Percentiles rank a stretch among this genome's conserved stretches.
Conservation (phyloP, 257 asterid genomes). For the Ligustrum vulgare region DNA sequence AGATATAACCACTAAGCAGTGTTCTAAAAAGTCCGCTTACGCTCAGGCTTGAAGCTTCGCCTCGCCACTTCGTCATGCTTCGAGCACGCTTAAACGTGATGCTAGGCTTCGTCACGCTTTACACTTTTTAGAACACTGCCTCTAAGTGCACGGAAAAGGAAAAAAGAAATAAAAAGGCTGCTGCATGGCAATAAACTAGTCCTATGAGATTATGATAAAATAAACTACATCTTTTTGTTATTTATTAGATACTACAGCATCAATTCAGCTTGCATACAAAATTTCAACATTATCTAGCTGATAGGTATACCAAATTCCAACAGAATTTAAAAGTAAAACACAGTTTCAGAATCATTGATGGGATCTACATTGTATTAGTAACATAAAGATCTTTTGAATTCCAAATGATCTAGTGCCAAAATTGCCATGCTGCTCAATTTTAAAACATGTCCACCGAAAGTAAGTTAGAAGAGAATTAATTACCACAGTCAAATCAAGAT, state of each 20-base stretch:
- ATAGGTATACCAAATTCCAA: not conserved
- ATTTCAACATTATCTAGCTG: not conserved
- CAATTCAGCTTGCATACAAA: not conserved
- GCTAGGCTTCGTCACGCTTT: too few relatives aligned
- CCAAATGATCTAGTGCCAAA: not conserved
- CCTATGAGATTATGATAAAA: not conserved
- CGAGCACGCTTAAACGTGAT: too few relatives aligned
- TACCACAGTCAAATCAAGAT: conserved; percentile 87
- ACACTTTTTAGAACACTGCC: too few relatives aligned
- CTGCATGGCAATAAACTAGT: not conserved
- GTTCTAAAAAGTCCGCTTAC: too few relatives aligned
- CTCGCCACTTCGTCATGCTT: too few relatives aligned
- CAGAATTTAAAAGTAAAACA: not conserved
- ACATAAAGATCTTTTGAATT: not conserved
- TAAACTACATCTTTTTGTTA: not conserved
- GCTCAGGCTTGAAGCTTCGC: too few relatives aligned
- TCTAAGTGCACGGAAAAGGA: too few relatives aligned
- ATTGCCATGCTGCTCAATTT: not conserved
- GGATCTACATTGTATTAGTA: not conserved
- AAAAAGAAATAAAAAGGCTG: not conserved
- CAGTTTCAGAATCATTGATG: not conserved
- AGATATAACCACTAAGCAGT: too few relatives aligned
- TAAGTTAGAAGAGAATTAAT: conserved; percentile 26
- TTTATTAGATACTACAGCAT: not conserved
- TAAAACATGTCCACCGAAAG: not conserved